Conservation (phyloP, 352 stramenopile genomes). For the Nothophytophthora sp. region DNA sequence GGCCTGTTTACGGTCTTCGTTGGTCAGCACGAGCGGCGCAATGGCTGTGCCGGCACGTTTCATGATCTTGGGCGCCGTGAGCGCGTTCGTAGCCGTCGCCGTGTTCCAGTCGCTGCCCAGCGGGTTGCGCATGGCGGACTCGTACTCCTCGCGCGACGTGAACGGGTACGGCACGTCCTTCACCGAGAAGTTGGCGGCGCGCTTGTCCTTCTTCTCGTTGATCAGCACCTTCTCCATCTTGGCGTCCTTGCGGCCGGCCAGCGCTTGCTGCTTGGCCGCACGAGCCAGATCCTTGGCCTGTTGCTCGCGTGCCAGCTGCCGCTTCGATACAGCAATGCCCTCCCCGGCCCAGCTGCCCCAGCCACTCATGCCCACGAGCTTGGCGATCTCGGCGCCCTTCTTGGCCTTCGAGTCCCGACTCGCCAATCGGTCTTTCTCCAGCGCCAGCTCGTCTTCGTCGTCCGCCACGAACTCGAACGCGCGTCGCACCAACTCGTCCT, state of each 20-base stretch:
- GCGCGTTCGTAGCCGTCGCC: conserved; percentile 83
- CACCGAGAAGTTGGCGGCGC: conserved; percentile 81
- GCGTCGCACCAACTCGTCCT: conserved; percentile 93
- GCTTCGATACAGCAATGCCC: conserved; percentile 74
- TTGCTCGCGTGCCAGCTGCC: conserved; percentile 83
- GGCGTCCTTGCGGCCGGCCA: conserved; percentile 71
- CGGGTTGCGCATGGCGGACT: conserved; percentile 95
- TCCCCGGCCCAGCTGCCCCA: conserved; percentile 92
- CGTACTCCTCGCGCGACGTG: conserved; percentile 97
- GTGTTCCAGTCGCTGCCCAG: conserved; percentile 97
- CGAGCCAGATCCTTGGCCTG: conserved; percentile 69
- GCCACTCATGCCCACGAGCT: conserved; percentile 83
- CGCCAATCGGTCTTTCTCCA: conserved; percentile 90
- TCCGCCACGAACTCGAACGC: conserved; percentile 95
- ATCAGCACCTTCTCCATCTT: conserved; percentile 76
- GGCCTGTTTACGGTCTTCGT: conserved; percentile 83
- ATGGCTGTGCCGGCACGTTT: conserved; percentile 94
- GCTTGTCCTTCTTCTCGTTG: conserved; percentile 91
- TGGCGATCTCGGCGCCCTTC: conserved; percentile 76
- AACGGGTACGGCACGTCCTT: conserved; percentile 98
- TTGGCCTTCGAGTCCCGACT: conserved; percentile 66
- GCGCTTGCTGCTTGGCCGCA: conserved; percentile 71
- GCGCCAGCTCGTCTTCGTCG: conserved; percentile 93
- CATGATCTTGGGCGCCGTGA: conserved; percentile 95
- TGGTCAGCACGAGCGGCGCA: conserved; percentile 89